Base-by-base conservation (phyloP, 1,284 basidiomycete species). In the Tilletia indica region DNA sequence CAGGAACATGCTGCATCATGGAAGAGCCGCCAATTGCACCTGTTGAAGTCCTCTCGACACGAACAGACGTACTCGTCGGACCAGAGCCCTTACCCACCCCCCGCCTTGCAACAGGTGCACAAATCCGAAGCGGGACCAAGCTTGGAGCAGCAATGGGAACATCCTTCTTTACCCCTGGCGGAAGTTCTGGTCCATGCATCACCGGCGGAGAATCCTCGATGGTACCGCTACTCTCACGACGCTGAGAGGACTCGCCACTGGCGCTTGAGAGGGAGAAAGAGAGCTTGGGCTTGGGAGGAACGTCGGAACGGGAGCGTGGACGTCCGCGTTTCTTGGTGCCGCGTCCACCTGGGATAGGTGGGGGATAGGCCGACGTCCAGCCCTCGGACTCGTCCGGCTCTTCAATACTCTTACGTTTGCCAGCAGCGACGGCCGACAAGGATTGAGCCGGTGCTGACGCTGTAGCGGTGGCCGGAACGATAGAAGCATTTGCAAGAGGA, bases 161-260 rank as follows among this genome's bases (percentile, higher is more conserved):
- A n/a, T 64, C 61, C 34, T 64, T 64, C 61, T 64, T 64, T 14
- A 64, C 61, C 19, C 61, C 61, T 12, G 61, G 61, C 36, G 61
- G 61, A 11, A 64, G 61, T 21, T 64, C 61, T 3, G 61, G 61
- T 2, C 61, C 61, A 64, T 64, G 36, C 31, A 64, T n/a, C 4
- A 64, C 36, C 1, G 14, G 36, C 34, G 8, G 31, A 1, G 61
- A 6, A 31, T 14, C 34, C 31, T 36, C 61, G 4, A 14, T 3
- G 3, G 8, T 36, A n/a, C 31, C 31, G 61, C 36, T 21, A 25
- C 51, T 19, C 11, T 19, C 21, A 19, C n/a, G 51, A 11, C n/a
- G 16, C 51, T n/a, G 51, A 9, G 34, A 11, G 12, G 34, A 19
- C 16, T 21, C 36, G 31, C 8, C 36, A 4, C 16, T 5, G 9